These are phyloP conservation scores for Trichosporon coremiiforme DNA, from an alignment of 1,284 basidiomycete genomes.

Conservation along the genomic window DNA sequence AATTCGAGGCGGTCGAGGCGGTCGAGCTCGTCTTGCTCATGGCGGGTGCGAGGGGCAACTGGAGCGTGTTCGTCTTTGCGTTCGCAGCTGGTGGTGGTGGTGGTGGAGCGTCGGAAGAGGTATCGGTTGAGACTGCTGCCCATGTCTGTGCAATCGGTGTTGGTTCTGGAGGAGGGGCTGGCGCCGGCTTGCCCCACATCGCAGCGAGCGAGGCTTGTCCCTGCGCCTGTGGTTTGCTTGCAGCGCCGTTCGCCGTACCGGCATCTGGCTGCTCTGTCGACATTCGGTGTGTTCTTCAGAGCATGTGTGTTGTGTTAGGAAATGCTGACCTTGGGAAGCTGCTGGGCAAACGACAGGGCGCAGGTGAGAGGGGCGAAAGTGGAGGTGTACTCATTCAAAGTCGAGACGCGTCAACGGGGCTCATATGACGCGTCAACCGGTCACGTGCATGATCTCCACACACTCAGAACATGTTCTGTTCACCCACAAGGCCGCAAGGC, in stretches of 20 bases:
- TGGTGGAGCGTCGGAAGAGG: neutral
- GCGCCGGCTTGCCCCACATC: neutral
- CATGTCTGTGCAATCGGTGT: neutral
- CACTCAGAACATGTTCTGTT: too few relatives aligned
- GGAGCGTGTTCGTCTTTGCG: neutral
- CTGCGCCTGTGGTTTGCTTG: neutral
- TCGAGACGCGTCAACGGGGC: slow-evolving; percentile 18
- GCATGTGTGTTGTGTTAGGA: neutral
- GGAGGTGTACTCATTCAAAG: neutral
- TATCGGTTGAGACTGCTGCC: neutral
- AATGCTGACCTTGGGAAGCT: neutral
- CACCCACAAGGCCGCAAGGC: too few relatives aligned
- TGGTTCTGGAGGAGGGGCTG: neutral
- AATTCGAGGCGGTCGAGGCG: neutral
- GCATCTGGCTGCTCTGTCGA: slow-evolving; percentile 14
- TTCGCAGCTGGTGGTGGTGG: neutral
- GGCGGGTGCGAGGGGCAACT: neutral
- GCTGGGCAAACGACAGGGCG: neutral
- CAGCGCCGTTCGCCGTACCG: neutral
- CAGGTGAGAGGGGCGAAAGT: slow-evolving; percentile 18
- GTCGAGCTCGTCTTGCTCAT: neutral
- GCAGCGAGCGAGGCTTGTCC: neutral
- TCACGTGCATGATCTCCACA: too few relatives aligned
- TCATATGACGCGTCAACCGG: slow-evolving; percentile 8
- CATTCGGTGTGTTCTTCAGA: neutral